Evolutionary conservation across 768 basidiomycete species (phyloP).

Genomic region (Kwoniella sp.): DNA sequence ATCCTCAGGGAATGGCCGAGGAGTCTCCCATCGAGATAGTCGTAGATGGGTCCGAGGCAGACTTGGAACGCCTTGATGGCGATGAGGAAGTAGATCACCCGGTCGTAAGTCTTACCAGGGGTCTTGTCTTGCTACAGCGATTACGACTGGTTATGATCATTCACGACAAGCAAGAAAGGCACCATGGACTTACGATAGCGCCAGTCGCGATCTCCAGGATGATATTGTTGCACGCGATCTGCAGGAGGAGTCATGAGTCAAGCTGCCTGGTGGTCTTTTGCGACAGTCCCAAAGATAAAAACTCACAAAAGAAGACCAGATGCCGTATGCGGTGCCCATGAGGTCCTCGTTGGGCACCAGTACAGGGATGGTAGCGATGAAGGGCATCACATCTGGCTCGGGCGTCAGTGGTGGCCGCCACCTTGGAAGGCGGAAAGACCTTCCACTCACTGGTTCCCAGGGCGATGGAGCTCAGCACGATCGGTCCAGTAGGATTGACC

Average conservation of each 20-base stretch:
- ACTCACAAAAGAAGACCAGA: constrained; percentile 43
- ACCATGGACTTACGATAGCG: constrained; percentile 18
- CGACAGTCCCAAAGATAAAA: too few species aligned
- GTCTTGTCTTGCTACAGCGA: constrained; percentile 14
- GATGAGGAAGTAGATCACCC: constrained; percentile 30
- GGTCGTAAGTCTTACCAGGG: constrained; percentile 13
- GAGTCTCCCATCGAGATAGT: constrained; percentile 13
- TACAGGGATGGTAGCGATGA: constrained; percentile 43
- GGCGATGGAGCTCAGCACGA: constrained; percentile 37
- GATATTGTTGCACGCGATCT: constrained; percentile 18
- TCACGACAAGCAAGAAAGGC: too few species aligned
- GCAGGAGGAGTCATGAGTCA: too few species aligned
- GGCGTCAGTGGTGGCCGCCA: too few species aligned
- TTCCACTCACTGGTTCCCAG: constrained; percentile 25
- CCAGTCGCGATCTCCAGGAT: constrained; percentile 27
- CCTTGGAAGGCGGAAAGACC: too few species aligned
- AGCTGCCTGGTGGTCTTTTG: too few species aligned
- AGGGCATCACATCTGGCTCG: constrained; percentile 43
- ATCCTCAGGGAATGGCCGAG: constrained; percentile 10
- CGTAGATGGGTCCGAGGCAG: constrained; percentile 6
- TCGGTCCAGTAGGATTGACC: constrained; percentile 43
- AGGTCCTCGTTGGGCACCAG: constrained; percentile 28
- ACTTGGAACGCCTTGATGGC: constrained; percentile 19
- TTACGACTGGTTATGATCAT: constrained; percentile 1
- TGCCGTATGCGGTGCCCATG: constrained; percentile 40